Evolutionary conservation across 1,284 basidiomycete genomes (phyloP), one percentile per base, ranked within the genome.

Genomic region (Rhodotorula sp.): DNA sequence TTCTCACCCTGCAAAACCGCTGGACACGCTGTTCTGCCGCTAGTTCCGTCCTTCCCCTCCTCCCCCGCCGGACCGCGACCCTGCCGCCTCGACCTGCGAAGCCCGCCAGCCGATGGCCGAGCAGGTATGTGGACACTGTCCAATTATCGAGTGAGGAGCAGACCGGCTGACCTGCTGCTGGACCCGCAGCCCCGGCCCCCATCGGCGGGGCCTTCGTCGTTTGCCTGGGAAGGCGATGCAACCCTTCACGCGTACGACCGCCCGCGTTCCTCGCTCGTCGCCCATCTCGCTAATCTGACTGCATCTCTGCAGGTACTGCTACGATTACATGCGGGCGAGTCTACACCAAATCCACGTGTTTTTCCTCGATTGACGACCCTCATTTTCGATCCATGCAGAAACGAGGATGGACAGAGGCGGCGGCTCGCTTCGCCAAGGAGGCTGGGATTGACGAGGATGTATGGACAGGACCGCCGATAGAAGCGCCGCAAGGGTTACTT

Each of bases 401-500:
- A 71, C 74, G 74, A 18, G 74, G 74, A 2, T 75, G 71, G 71
- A 65, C 44, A 10, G 67, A 69, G 28, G 63, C 74, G 1, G 74
- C 74, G 9, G 55, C 64, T 2, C 55, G 54, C 2, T 73, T 75
- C 22, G 74, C 74, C 0, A 54, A 64, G n/a, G 74, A 73, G 44
- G 74, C 74, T 7, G 74, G 74, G 4, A 71, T 75, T 30, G 68
- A 73, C 34, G 74, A 75, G 53, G 56, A 59, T 5, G 52, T 57
- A 6, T 75, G 74, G 74, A 67, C 70, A 59, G 61, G 74, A 16
- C 74, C 74, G 8, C 81, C 81, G 0, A 79, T 82, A 62, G 79
- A 81, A 65, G 77, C 79, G 9, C 77, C 77, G 8, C 80, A 82
- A 55, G 80, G 81, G 0, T 69, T 81, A 9, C 69, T 83, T 47